These are phyloP conservation scores for Argentina anserina DNA, from an alignment of 306 rosid genomes.

Conservation along the genomic window DNA sequence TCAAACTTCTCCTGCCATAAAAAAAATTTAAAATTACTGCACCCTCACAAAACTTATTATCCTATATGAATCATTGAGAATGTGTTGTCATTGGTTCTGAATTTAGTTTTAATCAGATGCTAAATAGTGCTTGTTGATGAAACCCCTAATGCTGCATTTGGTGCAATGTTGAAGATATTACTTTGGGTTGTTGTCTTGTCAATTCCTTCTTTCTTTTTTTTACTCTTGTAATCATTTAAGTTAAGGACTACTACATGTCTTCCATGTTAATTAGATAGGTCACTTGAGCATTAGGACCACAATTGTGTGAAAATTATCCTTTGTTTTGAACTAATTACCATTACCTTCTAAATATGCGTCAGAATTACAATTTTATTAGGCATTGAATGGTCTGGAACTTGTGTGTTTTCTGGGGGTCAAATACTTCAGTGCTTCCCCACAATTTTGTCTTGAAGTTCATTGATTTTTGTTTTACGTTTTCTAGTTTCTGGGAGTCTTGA, in stretches of 20 bases:
- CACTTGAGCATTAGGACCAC: too few species aligned
- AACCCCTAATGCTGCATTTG: neutral
- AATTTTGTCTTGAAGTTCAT: constrained; percentile 12
- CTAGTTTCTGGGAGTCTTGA: constrained; percentile 79
- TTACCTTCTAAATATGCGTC: neutral
- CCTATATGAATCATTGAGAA: neutral
- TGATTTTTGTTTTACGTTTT: constrained; percentile 29
- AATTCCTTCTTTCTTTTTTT: too few species aligned
- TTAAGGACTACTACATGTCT: neutral
- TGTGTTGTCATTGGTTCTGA: neutral
- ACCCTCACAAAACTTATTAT: too few species aligned
- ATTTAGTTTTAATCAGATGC: neutral
- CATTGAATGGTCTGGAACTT: neutral
- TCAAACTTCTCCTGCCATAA: too few species aligned
- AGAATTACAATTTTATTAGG: neutral
- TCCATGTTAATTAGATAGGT: neutral
- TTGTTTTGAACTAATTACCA: constrained; percentile 1
- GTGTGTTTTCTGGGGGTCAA: neutral
- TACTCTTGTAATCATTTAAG: neutral
- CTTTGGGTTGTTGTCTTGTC: too few species aligned
- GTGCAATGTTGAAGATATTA: neutral
- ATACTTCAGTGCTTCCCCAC: too few species aligned
- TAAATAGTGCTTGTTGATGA: neutral
- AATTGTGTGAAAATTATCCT: too few species aligned
- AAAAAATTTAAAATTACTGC: too few species aligned